A percentile compares a stretch with the other conserved stretches of the same genome.
Conservation (phyloP, 2,329 filamentous ascomycete species). For the Arthrobotrys sinensis region DNA sequence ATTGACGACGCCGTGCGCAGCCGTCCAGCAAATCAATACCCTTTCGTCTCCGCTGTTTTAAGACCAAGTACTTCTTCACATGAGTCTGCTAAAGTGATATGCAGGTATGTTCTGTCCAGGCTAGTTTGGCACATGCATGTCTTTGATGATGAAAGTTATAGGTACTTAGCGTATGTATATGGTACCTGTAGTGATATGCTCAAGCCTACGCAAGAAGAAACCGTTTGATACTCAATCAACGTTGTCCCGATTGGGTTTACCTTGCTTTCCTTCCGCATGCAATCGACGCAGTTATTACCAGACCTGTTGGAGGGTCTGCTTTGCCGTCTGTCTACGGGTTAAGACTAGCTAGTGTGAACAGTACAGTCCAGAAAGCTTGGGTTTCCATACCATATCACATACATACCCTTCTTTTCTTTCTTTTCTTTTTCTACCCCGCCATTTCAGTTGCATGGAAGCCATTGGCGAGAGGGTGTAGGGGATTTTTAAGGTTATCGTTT, state of each 20-base stretch:
- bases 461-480: constrained; percentile 16
- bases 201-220: constrained; percentile 12
- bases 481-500: constrained; percentile 53
- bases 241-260: constrained; percentile 40
- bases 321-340: constrained; percentile 47
- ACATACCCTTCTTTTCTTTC: constrained; percentile 16
- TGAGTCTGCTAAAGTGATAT: constrained; percentile 3
- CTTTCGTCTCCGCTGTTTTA: background rate
- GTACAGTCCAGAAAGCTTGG: constrained; percentile 56
- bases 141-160: constrained; percentile 3
- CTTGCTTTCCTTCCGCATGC: constrained; percentile 31
- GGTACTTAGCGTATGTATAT: constrained; percentile 10
- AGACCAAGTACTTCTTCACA: constrained; percentile 21
- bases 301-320: constrained; percentile 29
- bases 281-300: constrained; percentile 24
- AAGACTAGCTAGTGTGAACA: background rate
- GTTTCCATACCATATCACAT: constrained; percentile 19
- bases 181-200: constrained; percentile 14
- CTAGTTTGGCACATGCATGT: constrained; percentile 19
- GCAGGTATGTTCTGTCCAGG: background rate
- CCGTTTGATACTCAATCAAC: constrained; percentile 30
- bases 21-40: constrained; percentile 23
- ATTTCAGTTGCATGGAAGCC: constrained; percentile 37
- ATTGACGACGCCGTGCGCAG: constrained; percentile 46
- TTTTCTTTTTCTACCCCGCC: constrained; percentile 54